These are phyloP conservation scores for Melocanna baccifera DNA, from an alignment of 176 grass and related monocot genomes.

Conservation along the genomic window DNA sequence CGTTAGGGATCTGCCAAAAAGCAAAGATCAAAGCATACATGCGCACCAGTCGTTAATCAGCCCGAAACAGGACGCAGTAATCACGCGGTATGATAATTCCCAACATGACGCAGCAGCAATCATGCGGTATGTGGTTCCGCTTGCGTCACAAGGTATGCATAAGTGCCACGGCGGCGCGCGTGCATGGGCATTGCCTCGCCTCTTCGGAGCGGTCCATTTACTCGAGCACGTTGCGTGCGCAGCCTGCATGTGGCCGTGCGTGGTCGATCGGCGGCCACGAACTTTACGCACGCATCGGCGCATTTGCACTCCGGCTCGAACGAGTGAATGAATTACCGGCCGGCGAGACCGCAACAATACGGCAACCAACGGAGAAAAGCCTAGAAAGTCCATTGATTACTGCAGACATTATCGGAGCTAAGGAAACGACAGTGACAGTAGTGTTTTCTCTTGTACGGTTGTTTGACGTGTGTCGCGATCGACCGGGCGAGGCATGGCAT, in stretches of 20 bases:
- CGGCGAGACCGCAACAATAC: neutral
- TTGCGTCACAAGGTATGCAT: neutral
- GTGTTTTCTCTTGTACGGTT: neutral
- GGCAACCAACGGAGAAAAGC: neutral
- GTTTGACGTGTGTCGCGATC: neutral
- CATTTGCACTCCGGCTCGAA: neutral
- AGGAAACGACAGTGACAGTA: neutral
- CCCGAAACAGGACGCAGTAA: neutral
- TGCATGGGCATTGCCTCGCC: slow-evolving; percentile 26
- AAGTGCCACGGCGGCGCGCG: neutral
- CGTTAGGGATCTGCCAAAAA: slow-evolving; percentile 71
- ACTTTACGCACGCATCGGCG: neutral
- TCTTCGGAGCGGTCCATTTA: neutral
- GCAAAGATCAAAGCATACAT: too few species aligned
- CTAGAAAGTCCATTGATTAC: neutral
- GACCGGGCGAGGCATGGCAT: neutral
- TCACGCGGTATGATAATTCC: too few species aligned
- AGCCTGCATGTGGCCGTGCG: neutral
- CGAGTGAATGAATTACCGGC: neutral
- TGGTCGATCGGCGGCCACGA: neutral
- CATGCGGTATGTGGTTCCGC: neutral
- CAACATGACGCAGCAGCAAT: too few species aligned
- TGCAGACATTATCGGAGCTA: neutral
- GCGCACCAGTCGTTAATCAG: neutral
- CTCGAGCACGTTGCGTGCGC: neutral